A percentile compares a stretch with the other conserved stretches of the same genome.
Evolutionary conservation across 208 protist genomes (phyloP).

Genomic region (Leishmania tropica): DNA sequence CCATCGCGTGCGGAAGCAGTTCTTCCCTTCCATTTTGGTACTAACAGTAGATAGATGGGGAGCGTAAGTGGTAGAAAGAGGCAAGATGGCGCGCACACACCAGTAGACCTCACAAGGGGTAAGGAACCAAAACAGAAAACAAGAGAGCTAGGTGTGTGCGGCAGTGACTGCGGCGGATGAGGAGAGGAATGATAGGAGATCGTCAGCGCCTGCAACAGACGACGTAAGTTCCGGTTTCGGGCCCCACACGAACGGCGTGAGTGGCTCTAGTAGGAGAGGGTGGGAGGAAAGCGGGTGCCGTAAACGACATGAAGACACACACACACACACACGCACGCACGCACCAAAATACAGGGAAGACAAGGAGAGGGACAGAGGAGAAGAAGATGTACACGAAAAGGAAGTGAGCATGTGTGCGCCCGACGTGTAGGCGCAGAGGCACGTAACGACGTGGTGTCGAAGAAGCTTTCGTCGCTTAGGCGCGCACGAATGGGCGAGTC

Average conservation of each 20-base stretch:
- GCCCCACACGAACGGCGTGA: background rate
- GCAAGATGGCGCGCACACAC: background rate
- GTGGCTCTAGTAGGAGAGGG: background rate
- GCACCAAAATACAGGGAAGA: background rate
- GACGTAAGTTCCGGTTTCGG: background rate
- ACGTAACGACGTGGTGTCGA: background rate
- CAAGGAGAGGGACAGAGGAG: background rate
- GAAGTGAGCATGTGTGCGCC: background rate
- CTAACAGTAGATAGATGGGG: background rate
- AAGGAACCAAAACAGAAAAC: background rate
- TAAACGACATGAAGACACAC: too few relatives aligned
- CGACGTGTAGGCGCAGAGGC: background rate
- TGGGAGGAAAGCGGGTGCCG: background rate
- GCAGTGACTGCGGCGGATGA: background rate
- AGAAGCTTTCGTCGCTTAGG: background rate
- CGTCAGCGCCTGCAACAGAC: background rate
- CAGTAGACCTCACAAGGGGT: background rate
- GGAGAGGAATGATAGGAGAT: background rate
- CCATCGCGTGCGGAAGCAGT: conserved; percentile 86
- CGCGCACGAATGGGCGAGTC: background rate
- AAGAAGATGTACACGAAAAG: background rate
- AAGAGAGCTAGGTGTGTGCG: background rate
- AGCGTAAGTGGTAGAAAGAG: background rate
- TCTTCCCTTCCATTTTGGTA: conserved; percentile 81
- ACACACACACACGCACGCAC: too few relatives aligned